These are phyloP conservation scores for Picochlorum sp. DNA, from an alignment of 139 green algal species.

Conservation along the genomic window DNA sequence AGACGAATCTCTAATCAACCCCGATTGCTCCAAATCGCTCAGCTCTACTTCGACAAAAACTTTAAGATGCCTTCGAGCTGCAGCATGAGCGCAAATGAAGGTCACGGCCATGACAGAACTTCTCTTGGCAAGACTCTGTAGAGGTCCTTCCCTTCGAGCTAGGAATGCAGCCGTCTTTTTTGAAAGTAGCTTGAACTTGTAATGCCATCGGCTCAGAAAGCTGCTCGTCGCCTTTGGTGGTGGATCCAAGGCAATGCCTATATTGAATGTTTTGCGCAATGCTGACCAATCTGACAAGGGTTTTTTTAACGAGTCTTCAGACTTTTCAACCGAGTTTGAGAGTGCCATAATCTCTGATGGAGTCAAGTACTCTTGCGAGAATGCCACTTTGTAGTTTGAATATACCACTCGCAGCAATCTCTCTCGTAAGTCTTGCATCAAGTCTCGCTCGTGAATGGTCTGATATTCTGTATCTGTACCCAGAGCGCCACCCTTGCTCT, in stretches of 20 bases:
- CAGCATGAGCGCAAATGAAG: slow-evolving; percentile 4
- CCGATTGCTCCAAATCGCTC: background rate
- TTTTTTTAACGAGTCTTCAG: background rate
- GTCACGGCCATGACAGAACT: background rate
- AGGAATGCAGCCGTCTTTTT: background rate
- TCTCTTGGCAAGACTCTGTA: background rate
- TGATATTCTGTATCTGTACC: background rate
- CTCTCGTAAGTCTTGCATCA: slow-evolving; percentile 8
- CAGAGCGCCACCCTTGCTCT: background rate
- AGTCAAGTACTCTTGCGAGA: slow-evolving; percentile 7
- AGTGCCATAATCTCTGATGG: background rate
- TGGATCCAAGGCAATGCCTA: background rate
- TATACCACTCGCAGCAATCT: background rate
- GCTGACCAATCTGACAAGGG: slow-evolving; percentile 4
- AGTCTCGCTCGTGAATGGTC: slow-evolving; percentile 2
- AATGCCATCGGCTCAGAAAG: too few species aligned
- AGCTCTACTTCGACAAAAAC: slow-evolving; percentile 12
- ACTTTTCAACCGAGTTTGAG: background rate
- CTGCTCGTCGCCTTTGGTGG: too few species aligned
- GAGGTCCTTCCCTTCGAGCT: background rate
- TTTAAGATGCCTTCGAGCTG: slow-evolving; percentile 6
- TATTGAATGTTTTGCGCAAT: background rate
- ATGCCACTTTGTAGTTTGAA: slow-evolving; percentile 2
- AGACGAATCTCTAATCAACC: background rate
- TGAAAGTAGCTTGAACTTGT: too few species aligned